Base-by-base conservation (phyloP, 2,329 filamentous ascomycete species). In the Verticillium dahliae region DNA sequence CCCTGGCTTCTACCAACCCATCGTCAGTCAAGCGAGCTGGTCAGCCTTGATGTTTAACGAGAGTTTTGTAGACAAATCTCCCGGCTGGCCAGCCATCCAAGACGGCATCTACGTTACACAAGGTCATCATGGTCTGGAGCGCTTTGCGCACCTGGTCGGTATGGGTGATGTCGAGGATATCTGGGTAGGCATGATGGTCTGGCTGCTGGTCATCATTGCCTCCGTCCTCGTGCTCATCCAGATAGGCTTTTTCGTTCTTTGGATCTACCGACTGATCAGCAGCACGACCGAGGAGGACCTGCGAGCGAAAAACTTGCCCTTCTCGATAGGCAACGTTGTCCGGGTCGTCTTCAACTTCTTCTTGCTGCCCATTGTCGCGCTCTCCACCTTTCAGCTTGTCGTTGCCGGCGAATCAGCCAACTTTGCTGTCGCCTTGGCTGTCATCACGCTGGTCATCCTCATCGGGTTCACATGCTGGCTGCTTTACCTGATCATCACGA, bases 131-230 rank as follows among this genome's bases (percentile, higher is more conserved):
- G 95, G 95, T 34, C 78, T 99, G 57, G 88, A 95, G 64, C 81
- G 84, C 57, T 82, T 95, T 68, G 89, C 89, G 52, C 91, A 97
- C 72, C 82, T 95, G 59, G 85, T 95, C 45, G 95, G 95, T 38
- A 90, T 98, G 84, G 81, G 83, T 33, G 79, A 85, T 31, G 83
- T 85, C 13, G 79, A 87, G 63, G 95, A 99, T 72, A 85, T 97
- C 22, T 99, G 95, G 95, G 89, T 92, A 1, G 92, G 92, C 65
- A 95, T 96, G 89, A 91, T 95, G 71, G 81, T 97, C 55, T 98
- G 92, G 89, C 83, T 98, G 18, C 81, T 94, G 10, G 88, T 89
- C 65, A 90, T 97, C 65, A 83, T 96, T 62, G 86, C 76, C 45
- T 80, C 79, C 59, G 84, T 90, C 13, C 80, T 92, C 22, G 73